Base-by-base conservation (phyloP, 192 early-diverging fungal species). In the Glomus cerebriforme region DNA sequence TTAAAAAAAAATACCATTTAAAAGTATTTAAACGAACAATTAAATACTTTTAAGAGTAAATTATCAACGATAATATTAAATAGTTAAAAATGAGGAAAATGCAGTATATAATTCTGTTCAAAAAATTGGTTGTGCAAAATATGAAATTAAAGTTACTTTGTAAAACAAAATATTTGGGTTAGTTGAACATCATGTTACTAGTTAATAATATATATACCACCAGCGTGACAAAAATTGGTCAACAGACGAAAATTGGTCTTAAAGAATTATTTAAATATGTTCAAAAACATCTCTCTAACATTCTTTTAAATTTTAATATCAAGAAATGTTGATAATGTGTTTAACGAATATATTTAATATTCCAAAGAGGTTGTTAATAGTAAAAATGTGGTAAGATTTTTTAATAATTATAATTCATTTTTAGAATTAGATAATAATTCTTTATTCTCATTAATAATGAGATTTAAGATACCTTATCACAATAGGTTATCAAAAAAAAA, bases 141-240 rank as follows among this genome's bases (percentile, higher is more conserved):
- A 58, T 2, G 60, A 26, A 32, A 31, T 26, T 1, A 59, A 67
- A 31, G 34, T 77, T 29, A 29, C 26, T 74, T 74, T 74, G 17
- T 19, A 59, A 74, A 74, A 60, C 73, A 49, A n/a, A 74, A 74
- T 59, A 74, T 74, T 32, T n/a, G n/a, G n/a, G n/a, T n/a, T n/a
- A n/a, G n/a, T n/a, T n/a, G n/a, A n/a, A n/a, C n/a, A n/a, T n/a
- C n/a, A n/a, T n/a, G n/a, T n/a, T n/a, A n/a, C n/a, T n/a, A n/a
- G n/a, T n/a, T n/a, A n/a, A n/a, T n/a, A n/a, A n/a, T n/a, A n/a
- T n/a, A n/a, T n/a, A n/a, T n/a, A n/a, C n/a, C n/a, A n/a, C n/a
- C n/a, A n/a, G n/a, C n/a, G n/a, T n/a, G n/a, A n/a, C n/a, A n/a
- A n/a, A n/a, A n/a, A n/a, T n/a, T n/a, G n/a, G n/a, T n/a, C 73